Conservation (phyloP, 169 alveolate genomes). For the Plasmodium yoelii region DNA sequence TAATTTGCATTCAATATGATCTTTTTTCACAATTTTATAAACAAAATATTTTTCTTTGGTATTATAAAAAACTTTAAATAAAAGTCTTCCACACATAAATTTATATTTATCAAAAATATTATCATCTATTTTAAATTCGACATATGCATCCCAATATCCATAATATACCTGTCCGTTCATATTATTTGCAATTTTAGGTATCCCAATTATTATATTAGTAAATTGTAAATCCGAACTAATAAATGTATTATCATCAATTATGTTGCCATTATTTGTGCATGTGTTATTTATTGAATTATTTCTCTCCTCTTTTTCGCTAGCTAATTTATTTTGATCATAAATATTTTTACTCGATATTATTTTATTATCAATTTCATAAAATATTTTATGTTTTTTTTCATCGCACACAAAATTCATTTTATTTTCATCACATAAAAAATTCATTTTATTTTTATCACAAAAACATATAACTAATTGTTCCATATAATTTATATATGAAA, state of each 20-base stretch:
- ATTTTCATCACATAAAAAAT: background rate
- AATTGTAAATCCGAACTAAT: background rate
- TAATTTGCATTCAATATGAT: background rate
- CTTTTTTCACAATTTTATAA: constrained; percentile 27
- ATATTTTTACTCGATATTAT: background rate
- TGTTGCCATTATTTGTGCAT: background rate
- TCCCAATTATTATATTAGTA: constrained; percentile 19
- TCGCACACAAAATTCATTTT: background rate
- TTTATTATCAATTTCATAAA: background rate
- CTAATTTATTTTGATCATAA: background rate
- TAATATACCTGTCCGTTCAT: constrained; percentile 33
- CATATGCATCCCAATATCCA: constrained; percentile 24
- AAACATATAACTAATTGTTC: constrained; percentile 10
- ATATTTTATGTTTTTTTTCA: background rate
- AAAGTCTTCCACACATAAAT: constrained; percentile 53
- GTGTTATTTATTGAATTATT: background rate
- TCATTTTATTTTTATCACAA: constrained; percentile 1
- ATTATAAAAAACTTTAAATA: constrained; percentile 21
- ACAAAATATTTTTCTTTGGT: background rate
- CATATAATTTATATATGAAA: constrained; percentile 12
- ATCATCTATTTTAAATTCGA: constrained; percentile 14
- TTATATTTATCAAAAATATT: constrained; percentile 14
- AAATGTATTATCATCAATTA: background rate
- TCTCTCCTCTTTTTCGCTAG: background rate
- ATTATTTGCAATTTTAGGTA: constrained; percentile 47